A percentile compares a stretch with the other conserved stretches of the same genome.
Conservation (phyloP, 306 rosid species). For the Pterocarpus macrocarpus region DNA sequence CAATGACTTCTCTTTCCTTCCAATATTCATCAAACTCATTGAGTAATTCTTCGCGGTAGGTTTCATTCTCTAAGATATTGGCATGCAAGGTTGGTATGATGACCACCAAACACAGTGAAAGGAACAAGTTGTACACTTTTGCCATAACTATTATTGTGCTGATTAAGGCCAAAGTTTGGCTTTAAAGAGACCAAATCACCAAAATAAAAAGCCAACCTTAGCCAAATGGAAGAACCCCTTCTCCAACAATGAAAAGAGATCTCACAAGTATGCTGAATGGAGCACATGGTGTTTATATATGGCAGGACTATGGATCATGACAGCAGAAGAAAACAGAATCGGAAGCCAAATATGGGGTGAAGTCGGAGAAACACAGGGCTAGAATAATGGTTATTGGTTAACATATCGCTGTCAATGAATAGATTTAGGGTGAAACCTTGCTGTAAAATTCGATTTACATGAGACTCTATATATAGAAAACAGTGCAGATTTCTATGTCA, state of each 20-base stretch:
- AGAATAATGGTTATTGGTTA: constrained; percentile 15
- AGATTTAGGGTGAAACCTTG: constrained; percentile 19
- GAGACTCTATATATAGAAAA: constrained; percentile 33
- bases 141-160: constrained; percentile 1
- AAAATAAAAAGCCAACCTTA: neutral
- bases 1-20: constrained; percentile 50
- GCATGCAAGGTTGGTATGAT: constrained; percentile 54
- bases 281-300: constrained; percentile 15
- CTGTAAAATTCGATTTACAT: neutral
- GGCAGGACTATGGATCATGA: neutral
- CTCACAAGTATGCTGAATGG: neutral
- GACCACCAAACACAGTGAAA: constrained; percentile 23
- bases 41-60: neutral
- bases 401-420: neutral
- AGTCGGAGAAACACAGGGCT: constrained; percentile 40
- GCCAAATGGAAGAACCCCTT: constrained; percentile 30
- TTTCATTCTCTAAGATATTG: constrained; percentile 22
- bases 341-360: constrained; percentile 7
- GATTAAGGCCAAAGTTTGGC: constrained; percentile 10
- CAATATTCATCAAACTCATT: constrained; percentile 60
- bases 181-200: neutral
- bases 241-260: neutral
- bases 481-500: neutral
- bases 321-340: neutral
- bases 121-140: neutral